Evolutionary conservation across 2,329 filamentous ascomycete genomes (phyloP), one percentile per base, ranked within the genome.

Genomic region (Dactylonectria macrodidyma): DNA sequence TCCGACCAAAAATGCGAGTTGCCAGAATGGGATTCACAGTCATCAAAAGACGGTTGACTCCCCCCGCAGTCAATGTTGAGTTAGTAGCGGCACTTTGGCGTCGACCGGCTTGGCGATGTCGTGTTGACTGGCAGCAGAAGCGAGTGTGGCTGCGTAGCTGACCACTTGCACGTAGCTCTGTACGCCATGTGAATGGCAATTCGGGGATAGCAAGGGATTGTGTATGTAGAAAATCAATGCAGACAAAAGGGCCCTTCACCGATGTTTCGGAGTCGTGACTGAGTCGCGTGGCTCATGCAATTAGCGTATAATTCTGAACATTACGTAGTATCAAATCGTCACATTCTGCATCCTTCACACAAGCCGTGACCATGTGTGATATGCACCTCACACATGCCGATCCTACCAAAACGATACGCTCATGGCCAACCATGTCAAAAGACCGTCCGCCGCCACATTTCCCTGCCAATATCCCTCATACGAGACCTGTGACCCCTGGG

Each of bases 391-490:
- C 30, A 36, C 50, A 36, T 22, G 51, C n/a, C 33, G 51, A 36
- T 54, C 51, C 12, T 7, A 22, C 12, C 51, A 54, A 36, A 14
- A 22, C n/a, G 14, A 51, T 22, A 9, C 33, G 33, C 30, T 33
- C 16, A 36, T 36, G 22, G 19, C 6, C n/a, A n/a, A 11, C n/a
- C n/a, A 34, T 16, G n/a, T n/a, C 51, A 36, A 38, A 38, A 5
- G 26, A 52, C 50, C 50, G 26, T 16, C 14, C 8, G 24, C 48
- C 9, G 48, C 26, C 50, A 34, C 26, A 19, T n/a, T 34, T n/a
- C 12, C 30, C 14, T 16, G 11, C n/a, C 36, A 46, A 60, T 52
- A 52, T 34, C 48, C 47, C 36, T 52, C 58, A 54, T 11, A 7
- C 22, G 33, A 33, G 30, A 24, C 34, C 16, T 60, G 51, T 30